phyloP scores from a whole-genome alignment of 2,329 filamentous ascomycete species.

The Aspergillus udagawae region DNA sequence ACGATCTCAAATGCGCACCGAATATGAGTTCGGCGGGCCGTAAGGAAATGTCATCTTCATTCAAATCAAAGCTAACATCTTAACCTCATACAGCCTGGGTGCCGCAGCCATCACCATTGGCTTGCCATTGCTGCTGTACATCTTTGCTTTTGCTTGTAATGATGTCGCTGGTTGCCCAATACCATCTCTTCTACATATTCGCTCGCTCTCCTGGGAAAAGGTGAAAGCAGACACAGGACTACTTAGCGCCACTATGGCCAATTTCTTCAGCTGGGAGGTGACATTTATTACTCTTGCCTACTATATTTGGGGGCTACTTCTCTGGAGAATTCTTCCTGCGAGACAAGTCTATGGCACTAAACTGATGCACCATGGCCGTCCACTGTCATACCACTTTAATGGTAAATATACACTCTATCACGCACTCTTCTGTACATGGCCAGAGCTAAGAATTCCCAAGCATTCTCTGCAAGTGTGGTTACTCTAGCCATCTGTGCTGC shows the following conservation, averaged over 20 bases:
- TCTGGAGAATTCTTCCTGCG: slow-evolving; percentile 72
- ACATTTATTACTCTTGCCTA: slow-evolving; percentile 66
- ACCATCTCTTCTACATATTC: slow-evolving; percentile 63
- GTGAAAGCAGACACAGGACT: slow-evolving; percentile 59
- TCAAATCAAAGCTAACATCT: background rate
- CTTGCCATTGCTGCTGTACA: slow-evolving; percentile 71
- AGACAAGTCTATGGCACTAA: slow-evolving; percentile 64
- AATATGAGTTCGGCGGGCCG: slow-evolving; percentile 42
- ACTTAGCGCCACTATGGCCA: slow-evolving; percentile 62
- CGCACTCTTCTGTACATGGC: background rate
- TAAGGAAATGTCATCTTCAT: slow-evolving; percentile 21
- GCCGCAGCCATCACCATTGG: slow-evolving; percentile 71
- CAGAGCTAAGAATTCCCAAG: slow-evolving; percentile 38
- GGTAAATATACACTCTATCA: slow-evolving; percentile 40
- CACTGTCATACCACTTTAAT: slow-evolving; percentile 75
- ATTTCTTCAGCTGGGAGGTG: slow-evolving; percentile 48
- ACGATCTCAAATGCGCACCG: background rate
- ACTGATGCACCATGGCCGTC: slow-evolving; percentile 60
- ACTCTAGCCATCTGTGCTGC: slow-evolving; percentile 64
- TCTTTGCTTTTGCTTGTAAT: slow-evolving; percentile 80
- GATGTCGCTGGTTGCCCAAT: slow-evolving; percentile 84
- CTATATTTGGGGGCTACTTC: slow-evolving; percentile 66
- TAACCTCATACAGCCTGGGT: slow-evolving; percentile 54
- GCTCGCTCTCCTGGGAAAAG: slow-evolving; percentile 61
- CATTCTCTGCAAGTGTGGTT: slow-evolving; percentile 66